These are phyloP conservation scores for Fusarium nodosum DNA, from an alignment of 2,329 filamentous ascomycete species.

Conservation along the genomic window DNA sequence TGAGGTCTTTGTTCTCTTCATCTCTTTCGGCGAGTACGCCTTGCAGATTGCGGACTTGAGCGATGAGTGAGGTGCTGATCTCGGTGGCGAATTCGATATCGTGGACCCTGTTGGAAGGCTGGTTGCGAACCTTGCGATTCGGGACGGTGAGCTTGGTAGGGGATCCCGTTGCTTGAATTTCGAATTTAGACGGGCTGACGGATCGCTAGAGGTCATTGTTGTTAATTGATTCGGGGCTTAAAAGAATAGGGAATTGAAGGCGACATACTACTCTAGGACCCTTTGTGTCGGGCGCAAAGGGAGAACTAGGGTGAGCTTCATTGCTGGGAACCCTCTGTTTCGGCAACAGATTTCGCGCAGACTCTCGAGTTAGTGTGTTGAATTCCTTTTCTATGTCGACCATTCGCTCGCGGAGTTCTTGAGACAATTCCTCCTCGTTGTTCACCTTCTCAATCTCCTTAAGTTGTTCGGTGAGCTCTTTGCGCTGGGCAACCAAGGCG, in stretches of 20 bases:
- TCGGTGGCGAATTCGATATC: conserved; percentile 99
- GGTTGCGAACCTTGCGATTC: conserved; percentile 89
- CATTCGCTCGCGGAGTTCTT: conserved; percentile 85
- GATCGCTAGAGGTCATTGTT: conserved; percentile 66
- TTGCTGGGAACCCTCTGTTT: conserved; percentile 84
- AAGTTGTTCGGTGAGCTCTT: conserved; percentile 83
- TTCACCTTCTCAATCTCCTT: conserved; percentile 86
- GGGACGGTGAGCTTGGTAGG: conserved; percentile 91
- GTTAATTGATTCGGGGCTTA: conserved; percentile 11
- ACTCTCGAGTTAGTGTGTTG: conserved; percentile 92
- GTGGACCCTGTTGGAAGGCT: conserved; percentile 87
- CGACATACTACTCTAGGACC: conserved; percentile 68
- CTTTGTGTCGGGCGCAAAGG: conserved; percentile 66
- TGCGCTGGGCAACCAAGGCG: conserved; percentile 87
- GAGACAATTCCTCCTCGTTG: conserved; percentile 81
- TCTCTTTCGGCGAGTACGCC: conserved; percentile 87
- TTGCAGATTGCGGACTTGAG: conserved; percentile 94
- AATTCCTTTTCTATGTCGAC: conserved; percentile 93
- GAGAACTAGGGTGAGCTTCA: conserved; percentile 68
- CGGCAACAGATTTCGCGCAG: conserved; percentile 86
- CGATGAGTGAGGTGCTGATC: conserved; percentile 92
- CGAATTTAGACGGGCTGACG: conserved; percentile 81
- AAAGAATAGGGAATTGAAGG: conserved; percentile 2
- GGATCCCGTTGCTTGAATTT: conserved; percentile 85
- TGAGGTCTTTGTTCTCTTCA: conserved; percentile 81